Base-by-base conservation (phyloP, 345 rosid species). In the Eucalyptus tenuipes region DNA sequence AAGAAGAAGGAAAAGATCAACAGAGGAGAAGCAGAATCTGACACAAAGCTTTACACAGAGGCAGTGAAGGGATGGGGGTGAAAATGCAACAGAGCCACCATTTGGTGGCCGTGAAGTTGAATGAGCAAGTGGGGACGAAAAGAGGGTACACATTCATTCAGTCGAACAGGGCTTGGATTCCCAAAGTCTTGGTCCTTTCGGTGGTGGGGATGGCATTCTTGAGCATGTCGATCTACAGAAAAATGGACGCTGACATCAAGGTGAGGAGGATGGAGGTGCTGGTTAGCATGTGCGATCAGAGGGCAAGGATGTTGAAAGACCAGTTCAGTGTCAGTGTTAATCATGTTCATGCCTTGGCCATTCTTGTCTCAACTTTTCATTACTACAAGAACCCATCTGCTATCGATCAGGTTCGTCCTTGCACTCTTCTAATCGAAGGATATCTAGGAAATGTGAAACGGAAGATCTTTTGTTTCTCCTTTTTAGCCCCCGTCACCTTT, bases 271-370 rank as follows among this genome's bases (percentile, higher is more conserved):
- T 93, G 90, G 99, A 98, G 81, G 95, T 92, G 29, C 85, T 98
- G 91, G 93, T 91, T 13, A 94, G 96, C 88, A 98, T 97, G 99
- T 98, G 99, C 93, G 99, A 98, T 90, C 97, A 96, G 88, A 93
- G 99, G 91, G 98, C 99, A 1, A 94, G 99, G 88, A 98, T 98
- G 99, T 90, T 98, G 93, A 99, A 98, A 89, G 99, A 98, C 93
- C 99, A 95, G 87, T 98, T 98, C 89, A 95, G 91, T 94, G 99
- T 98, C 89, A 96, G 99, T 91, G 99, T 96, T 86, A 98, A 98
- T 88, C 99, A 98, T 94, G 99, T 98, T 75, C 99, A 98, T 88
- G 99, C 99, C 88, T 95, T 98, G 88, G 98, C 99, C 88, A 94
- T 98, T 91, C 98, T 98, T 86, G 98, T 98, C 92, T 98, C 99